A percentile compares a stretch with the other conserved stretches of the same genome.
These are phyloP conservation scores for Echium plantagineum DNA, from an alignment of 257 asterid genomes.

Conservation along the genomic window DNA sequence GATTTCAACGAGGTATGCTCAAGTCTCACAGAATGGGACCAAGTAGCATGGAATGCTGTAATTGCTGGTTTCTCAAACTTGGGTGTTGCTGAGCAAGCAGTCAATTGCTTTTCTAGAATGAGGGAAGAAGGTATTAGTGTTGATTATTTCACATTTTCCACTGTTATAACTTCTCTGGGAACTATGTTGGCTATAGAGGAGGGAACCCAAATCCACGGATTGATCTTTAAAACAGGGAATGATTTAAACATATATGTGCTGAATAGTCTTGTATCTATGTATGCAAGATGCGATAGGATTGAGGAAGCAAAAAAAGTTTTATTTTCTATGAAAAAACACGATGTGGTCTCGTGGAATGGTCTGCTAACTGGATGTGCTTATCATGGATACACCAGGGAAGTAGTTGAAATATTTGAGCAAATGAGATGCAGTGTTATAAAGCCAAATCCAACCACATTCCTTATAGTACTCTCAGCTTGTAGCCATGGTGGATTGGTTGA, in stretches of 20 bases:
- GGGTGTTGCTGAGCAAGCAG: constrained; percentile 38
- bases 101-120: constrained; percentile 34
- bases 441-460: constrained; percentile 49
- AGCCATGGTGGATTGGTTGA: constrained; percentile 52
- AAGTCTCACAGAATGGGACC: constrained; percentile 33
- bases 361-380: constrained; percentile 40
- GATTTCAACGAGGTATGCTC: constrained; percentile 31
- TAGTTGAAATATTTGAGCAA: constrained; percentile 35
- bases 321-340: constrained; percentile 32
- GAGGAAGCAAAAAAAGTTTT: constrained; percentile 36
- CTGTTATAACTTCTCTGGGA: constrained; percentile 47
- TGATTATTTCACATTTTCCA: constrained; percentile 39
- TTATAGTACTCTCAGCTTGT: constrained; percentile 42
- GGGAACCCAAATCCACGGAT: constrained; percentile 41
- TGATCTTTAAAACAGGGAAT: constrained; percentile 32
- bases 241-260: constrained; percentile 19
- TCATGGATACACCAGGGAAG: constrained; percentile 47
- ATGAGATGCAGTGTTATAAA: constrained; percentile 31
- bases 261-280: constrained; percentile 61
- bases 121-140: constrained; percentile 22
- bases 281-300: constrained; percentile 49
- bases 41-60: constrained; percentile 52
- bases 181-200: constrained; percentile 36
- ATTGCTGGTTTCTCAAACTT: constrained; percentile 49
- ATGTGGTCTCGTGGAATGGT: constrained; percentile 59